Evolutionary conservation across 768 basidiomycete species (phyloP).

Genomic region (Lyophyllum atratum): DNA sequence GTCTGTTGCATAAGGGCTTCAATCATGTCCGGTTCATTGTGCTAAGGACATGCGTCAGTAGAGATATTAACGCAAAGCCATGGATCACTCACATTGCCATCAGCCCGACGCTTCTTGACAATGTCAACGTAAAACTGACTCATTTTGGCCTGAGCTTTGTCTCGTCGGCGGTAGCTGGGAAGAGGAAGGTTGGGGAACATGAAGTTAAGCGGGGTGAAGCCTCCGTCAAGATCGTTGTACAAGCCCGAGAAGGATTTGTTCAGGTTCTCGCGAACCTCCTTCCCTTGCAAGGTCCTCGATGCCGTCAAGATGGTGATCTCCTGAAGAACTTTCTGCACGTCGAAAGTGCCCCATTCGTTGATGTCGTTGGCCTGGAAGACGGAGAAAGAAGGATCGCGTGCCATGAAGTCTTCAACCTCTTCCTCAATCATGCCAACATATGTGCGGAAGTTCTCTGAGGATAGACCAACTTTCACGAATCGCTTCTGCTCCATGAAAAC

Average conservation of each 20-base stretch:
- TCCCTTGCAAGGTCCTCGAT: conserved; percentile 89
- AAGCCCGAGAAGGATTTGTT: conserved; percentile 84
- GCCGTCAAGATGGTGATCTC: conserved; percentile 97
- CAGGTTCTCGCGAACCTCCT: conserved; percentile 77
- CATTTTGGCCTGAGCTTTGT: conserved; percentile 91
- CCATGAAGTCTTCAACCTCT: conserved; percentile 73
- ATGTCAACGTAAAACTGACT: conserved; percentile 91
- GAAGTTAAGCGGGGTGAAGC: conserved; percentile 95
- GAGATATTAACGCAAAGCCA: neutral
- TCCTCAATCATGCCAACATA: conserved; percentile 83
- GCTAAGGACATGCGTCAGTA: conserved; percentile 4
- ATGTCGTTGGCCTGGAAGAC: conserved; percentile 63
- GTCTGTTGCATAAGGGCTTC: conserved; percentile 79
- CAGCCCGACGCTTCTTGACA: conserved; percentile 68
- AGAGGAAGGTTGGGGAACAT: conserved; percentile 93
- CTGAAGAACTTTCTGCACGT: conserved; percentile 69
- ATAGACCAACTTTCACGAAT: conserved; percentile 95
- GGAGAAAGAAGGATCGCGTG: conserved; percentile 62
- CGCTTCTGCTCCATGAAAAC: conserved; percentile 99
- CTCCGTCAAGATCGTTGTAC: conserved; percentile 90
- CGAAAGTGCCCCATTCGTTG: conserved; percentile 80
- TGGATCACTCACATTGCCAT: conserved; percentile 41
- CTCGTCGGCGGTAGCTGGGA: conserved; percentile 86
- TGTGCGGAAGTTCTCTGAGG: conserved; percentile 84
- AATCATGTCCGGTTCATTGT: conserved; percentile 90